Conservation (phyloP, 2,329 filamentous ascomycete genomes). For the Ascochyta fabae region DNA sequence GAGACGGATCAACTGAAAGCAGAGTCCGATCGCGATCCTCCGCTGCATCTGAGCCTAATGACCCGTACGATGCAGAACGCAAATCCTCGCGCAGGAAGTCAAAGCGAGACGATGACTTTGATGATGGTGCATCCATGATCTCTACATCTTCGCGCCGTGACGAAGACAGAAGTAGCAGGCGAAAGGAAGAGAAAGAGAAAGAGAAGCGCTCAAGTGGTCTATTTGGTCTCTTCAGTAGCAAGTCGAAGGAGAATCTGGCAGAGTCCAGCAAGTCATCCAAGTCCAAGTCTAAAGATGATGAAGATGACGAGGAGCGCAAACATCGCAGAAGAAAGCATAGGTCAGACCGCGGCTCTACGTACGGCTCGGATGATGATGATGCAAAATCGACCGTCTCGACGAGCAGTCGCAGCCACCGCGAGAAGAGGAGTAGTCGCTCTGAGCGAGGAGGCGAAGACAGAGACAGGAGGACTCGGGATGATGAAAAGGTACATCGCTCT, state of each 20-base stretch:
- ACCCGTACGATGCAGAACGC: conserved; percentile 47
- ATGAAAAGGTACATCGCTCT: conserved; percentile 48
- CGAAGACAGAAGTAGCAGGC: conserved; percentile 45
- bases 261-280: conserved; percentile 45
- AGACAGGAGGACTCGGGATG: conserved; percentile 43
- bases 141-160: conserved; percentile 51
- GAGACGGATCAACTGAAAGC: conserved; percentile 40
- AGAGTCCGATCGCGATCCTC: conserved; percentile 36
- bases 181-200: conserved; percentile 29
- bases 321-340: conserved; percentile 55
- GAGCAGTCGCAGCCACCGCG: conserved; percentile 45
- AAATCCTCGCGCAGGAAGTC: conserved; percentile 51
- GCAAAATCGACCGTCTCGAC: conserved; percentile 43
- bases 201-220: conserved; percentile 56
- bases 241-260: conserved; percentile 49
- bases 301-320: conserved; percentile 52
- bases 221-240: conserved; percentile 56
- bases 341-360: conserved; percentile 47
- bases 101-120: conserved; percentile 50
- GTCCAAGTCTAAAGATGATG: conserved; percentile 40
- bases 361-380: conserved; percentile 50
- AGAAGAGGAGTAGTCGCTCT: conserved; percentile 52
- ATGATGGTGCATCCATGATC: conserved; percentile 51
- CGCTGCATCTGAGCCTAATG: conserved; percentile 51
- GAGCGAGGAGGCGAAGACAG: conserved; percentile 43